phyloP scores from a whole-genome alignment of 1,284 basidiomycete genomes.

The Ceratobasidium sp. region DNA sequence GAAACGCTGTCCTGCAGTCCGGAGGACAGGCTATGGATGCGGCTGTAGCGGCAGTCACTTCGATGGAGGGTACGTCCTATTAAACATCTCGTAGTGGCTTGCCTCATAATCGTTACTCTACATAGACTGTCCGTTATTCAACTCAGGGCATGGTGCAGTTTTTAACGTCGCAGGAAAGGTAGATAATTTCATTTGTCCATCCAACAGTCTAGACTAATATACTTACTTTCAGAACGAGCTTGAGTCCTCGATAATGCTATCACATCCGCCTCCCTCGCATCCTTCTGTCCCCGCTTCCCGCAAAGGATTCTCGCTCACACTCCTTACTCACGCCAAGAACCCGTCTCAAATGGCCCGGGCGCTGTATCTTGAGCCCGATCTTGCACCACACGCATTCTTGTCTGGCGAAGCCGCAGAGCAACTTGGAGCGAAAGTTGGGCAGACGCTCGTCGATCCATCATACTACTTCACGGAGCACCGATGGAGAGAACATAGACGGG shows the following conservation, averaged over 20 bases:
- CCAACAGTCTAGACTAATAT: not conserved
- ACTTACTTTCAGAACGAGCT: conserved; percentile 74
- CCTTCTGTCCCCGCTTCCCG: conserved; percentile 71
- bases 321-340: conserved; percentile 77
- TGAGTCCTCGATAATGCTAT: conserved; percentile 83
- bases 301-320: conserved; percentile 73
- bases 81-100: not conserved
- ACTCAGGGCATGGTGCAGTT: conserved; percentile 82
- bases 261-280: conserved; percentile 75
- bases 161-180: conserved; percentile 85
- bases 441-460: conserved; percentile 74
- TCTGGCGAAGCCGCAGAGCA: conserved; percentile 75
- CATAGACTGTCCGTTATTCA: conserved; percentile 82
- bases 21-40: conserved; percentile 88
- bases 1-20: conserved; percentile 71
- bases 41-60: conserved; percentile 78
- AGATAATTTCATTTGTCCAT: conserved; percentile 34
- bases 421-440: conserved; percentile 69
- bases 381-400: conserved; percentile 77
- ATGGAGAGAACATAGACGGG: conserved; percentile 81
- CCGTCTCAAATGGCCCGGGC: conserved; percentile 78
- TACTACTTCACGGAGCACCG: conserved; percentile 82
- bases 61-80: conserved; percentile 74
- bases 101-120: conserved; percentile 3
- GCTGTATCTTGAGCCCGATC: conserved; percentile 74